phyloP scores from a whole-genome alignment of 2,329 filamentous ascomycete genomes.

The Aotearoamyces nothofagi region DNA sequence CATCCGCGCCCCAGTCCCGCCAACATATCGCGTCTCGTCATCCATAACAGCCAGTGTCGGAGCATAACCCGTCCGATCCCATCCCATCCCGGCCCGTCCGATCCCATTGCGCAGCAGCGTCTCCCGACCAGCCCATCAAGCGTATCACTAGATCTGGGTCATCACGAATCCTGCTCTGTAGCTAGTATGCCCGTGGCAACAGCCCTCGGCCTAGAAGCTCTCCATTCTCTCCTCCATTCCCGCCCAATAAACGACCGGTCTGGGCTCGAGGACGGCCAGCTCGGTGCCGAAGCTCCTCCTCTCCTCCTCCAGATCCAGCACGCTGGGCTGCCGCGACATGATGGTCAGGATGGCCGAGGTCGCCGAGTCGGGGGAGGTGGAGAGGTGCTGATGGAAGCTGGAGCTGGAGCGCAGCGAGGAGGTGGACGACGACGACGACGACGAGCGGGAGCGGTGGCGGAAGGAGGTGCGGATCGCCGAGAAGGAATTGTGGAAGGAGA shows the following conservation, averaged over 20 bases:
- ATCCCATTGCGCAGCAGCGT: no score
- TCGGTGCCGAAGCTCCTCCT: constrained; percentile 34
- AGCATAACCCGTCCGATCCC: no score
- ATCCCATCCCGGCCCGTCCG: no score
- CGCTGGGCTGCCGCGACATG: constrained; percentile 40
- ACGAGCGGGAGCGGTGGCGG: constrained; percentile 31
- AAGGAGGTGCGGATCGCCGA: constrained; percentile 35
- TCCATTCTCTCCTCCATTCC: constrained; percentile 44
- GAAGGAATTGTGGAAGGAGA: no score
- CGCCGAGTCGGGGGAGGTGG: constrained; percentile 26
- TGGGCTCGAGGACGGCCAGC: constrained; percentile 42
- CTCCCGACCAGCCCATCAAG: no score
- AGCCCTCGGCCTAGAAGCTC: constrained; percentile 2
- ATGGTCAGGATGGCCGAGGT: constrained; percentile 38
- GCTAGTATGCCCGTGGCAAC: no score
- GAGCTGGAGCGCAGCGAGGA: constrained; percentile 15
- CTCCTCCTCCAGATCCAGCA: constrained; percentile 42
- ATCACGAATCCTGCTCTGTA: no score
- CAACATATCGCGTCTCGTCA: no score
- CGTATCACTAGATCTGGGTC: no score
- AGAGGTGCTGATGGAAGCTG: constrained; percentile 19
- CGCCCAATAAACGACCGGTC: constrained; percentile 48
- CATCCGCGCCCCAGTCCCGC: no score
- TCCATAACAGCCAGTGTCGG: no score
- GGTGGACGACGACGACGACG: constrained; percentile 26